Evolutionary conservation across 2,329 filamentous ascomycete species (phyloP).

Genomic region (Sphaerostilbella broomeana): DNA sequence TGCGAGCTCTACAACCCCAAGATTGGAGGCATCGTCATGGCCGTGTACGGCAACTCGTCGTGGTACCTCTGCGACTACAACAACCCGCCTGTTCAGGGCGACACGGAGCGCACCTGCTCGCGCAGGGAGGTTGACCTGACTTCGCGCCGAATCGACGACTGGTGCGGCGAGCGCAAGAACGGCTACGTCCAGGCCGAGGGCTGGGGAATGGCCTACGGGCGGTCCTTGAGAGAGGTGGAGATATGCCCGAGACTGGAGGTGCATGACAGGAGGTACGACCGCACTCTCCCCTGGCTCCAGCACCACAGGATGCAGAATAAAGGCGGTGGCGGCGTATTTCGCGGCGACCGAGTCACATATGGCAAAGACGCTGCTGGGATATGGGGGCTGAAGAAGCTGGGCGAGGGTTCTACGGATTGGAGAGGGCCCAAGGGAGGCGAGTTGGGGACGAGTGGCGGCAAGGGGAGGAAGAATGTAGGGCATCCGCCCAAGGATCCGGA

Average conservation of each 20-base stretch:
- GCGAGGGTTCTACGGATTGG: too few species aligned
- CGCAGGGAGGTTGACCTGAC: background rate
- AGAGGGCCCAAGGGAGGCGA: too few species aligned
- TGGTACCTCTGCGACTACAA: conserved; percentile 12
- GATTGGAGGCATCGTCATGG: background rate
- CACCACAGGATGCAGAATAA: too few species aligned
- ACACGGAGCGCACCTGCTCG: background rate
- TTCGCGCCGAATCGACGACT: background rate
- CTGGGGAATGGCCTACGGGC: conserved; percentile 1
- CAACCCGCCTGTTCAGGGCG: background rate
- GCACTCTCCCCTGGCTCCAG: too few species aligned
- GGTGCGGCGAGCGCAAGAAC: background rate
- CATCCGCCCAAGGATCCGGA: too few species aligned
- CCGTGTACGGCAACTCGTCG: conserved; percentile 1
- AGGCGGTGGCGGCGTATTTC: too few species aligned
- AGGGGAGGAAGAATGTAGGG: too few species aligned
- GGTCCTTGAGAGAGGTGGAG: background rate
- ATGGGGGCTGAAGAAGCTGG: too few species aligned
- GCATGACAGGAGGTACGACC: too few species aligned
- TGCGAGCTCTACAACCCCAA: conserved; percentile 6
- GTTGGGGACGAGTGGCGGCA: too few species aligned
- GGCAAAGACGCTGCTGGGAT: too few species aligned
- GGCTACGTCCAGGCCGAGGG: background rate
- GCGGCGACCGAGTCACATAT: too few species aligned
- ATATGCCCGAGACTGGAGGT: background rate